phyloP scores from a whole-genome alignment of 2,329 filamentous ascomycete genomes.

The Xylariaceae sp. region DNA sequence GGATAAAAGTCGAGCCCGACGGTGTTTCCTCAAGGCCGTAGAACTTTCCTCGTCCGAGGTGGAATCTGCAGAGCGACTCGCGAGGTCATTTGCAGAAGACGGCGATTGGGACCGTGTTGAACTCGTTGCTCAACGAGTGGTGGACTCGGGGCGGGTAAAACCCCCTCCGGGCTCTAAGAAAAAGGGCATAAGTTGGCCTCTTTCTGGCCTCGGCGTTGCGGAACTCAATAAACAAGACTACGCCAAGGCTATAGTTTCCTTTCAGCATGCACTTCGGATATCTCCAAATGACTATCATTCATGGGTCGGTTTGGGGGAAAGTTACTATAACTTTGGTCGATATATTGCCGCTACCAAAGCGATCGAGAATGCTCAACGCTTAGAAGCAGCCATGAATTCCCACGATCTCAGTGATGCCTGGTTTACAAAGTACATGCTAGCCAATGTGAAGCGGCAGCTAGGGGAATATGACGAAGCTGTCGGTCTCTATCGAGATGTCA shows the following conservation, averaged over 20 bases:
- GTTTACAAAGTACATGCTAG: slow-evolving; percentile 96
- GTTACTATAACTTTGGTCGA: slow-evolving; percentile 87
- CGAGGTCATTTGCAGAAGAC: slow-evolving; percentile 78
- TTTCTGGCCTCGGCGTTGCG: slow-evolving; percentile 85
- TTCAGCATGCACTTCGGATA: slow-evolving; percentile 81
- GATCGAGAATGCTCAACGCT: slow-evolving; percentile 73
- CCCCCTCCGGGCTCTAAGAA: slow-evolving; percentile 89
- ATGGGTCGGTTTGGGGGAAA: slow-evolving; percentile 95
- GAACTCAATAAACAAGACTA: slow-evolving; percentile 94
- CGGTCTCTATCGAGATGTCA: slow-evolving; percentile 66
- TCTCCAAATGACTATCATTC: slow-evolving; percentile 86
- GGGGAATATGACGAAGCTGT: slow-evolving; percentile 86
- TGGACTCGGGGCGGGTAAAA: slow-evolving; percentile 90
- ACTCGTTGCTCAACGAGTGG: slow-evolving; percentile 79
- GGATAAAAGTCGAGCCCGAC: slow-evolving; percentile 79
- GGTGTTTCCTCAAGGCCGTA: slow-evolving; percentile 93
- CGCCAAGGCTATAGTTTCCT: slow-evolving; percentile 80
- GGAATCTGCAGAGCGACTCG: slow-evolving; percentile 78
- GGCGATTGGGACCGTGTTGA: slow-evolving; percentile 97
- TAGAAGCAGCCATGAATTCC: slow-evolving; percentile 57
- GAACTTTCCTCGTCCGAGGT: slow-evolving; percentile 86
- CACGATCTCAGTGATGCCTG: slow-evolving; percentile 65
- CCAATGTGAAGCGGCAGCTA: slow-evolving; percentile 87
- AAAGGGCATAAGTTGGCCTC: slow-evolving; percentile 92
- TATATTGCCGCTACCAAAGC: slow-evolving; percentile 93